These are phyloP conservation scores for Papiliotrema fonsecae DNA, from an alignment of 1,284 basidiomycete genomes.

Conservation along the genomic window DNA sequence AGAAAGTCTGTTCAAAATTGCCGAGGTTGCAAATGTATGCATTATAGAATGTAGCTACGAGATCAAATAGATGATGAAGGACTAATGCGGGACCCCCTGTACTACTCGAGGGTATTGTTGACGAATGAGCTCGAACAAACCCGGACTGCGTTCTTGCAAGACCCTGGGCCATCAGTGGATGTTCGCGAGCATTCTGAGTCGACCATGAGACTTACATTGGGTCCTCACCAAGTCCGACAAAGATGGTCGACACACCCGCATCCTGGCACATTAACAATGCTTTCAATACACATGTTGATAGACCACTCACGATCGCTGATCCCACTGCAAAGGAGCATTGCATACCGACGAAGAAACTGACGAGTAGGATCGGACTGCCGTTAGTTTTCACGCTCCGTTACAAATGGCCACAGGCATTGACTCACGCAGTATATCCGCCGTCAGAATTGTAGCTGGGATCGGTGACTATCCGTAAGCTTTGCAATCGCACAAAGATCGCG, in stretches of 20 bases:
- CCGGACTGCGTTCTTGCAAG: conserved; percentile 66
- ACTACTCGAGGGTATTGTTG: conserved; percentile 47
- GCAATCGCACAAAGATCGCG: conserved; percentile 1
- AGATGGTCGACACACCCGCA: conserved; percentile 73
- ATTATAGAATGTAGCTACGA: neutral
- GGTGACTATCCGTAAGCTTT: conserved; percentile 46
- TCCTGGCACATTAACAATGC: conserved; percentile 19
- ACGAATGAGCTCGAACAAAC: conserved; percentile 51
- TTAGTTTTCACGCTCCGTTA: conserved; percentile 1
- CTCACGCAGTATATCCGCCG: conserved; percentile 65
- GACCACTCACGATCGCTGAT: conserved; percentile 25
- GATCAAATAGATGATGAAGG: neutral
- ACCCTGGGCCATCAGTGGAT: conserved; percentile 17
- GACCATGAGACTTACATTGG: conserved; percentile 52
- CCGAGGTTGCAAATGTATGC: no score
- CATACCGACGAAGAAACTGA: conserved; percentile 71
- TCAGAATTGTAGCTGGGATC: conserved; percentile 64
- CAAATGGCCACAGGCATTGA: neutral
- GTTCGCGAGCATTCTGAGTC: neutral
- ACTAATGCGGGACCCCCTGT: conserved; percentile 30
- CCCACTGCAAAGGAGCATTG: conserved; percentile 46
- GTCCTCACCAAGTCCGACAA: conserved; percentile 77
- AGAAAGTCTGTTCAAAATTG: no score
- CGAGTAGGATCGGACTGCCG: conserved; percentile 60
- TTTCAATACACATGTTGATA: neutral